These are phyloP conservation scores for Amanita brunnescens DNA, from an alignment of 768 basidiomycete genomes.

Conservation along the genomic window DNA sequence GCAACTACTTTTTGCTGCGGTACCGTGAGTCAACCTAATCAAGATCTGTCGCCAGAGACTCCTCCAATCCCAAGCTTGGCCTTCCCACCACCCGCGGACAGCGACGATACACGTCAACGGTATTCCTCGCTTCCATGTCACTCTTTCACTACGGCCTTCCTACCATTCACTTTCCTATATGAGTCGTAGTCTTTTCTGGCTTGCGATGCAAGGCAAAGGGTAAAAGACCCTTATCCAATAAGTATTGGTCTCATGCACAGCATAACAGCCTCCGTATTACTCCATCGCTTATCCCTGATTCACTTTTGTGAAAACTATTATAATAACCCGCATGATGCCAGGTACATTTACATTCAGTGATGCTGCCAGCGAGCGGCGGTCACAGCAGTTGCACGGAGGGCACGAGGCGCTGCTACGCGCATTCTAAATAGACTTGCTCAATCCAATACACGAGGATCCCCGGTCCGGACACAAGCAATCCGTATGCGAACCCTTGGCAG, in stretches of 20 bases:
- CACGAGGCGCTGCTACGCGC: background rate
- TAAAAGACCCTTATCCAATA: background rate
- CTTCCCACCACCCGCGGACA: slow-evolving; percentile 6
- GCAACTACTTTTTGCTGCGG: slow-evolving; percentile 8
- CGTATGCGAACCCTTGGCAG: background rate
- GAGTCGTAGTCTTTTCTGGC: background rate
- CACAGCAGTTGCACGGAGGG: background rate
- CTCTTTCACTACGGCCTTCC: background rate
- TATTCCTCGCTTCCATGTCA: background rate
- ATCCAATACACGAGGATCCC: slow-evolving; percentile 8
- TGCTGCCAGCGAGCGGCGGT: background rate
- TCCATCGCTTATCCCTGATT: background rate
- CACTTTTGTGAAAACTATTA: background rate
- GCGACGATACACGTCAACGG: slow-evolving; percentile 5
- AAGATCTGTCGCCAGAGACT: slow-evolving; percentile 1
- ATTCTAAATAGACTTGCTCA: background rate
- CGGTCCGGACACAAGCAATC: slow-evolving; percentile 6
- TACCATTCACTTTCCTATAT: background rate
- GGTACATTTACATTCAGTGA: background rate
- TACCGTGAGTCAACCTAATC: slow-evolving; percentile 6
- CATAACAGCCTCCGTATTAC: background rate
- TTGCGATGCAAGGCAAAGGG: background rate
- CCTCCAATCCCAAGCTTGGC: background rate
- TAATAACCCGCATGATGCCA: background rate
- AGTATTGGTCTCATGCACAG: background rate